Base-by-base conservation (phyloP, 192 early-diverging fungal genomes). In the Umbelopsis vinacea region DNA sequence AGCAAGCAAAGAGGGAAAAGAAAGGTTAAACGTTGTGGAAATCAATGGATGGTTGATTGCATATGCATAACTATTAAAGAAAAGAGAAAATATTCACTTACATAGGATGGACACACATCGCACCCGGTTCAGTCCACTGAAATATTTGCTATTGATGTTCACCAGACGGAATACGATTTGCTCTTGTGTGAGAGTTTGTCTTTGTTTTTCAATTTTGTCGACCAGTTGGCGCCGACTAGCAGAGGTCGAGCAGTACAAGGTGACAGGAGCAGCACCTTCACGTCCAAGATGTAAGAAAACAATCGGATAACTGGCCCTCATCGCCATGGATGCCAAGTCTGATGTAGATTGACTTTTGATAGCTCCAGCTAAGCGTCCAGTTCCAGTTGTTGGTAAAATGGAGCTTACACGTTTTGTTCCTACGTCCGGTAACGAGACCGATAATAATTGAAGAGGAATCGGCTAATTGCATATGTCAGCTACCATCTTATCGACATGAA, bases 171-270 rank as follows among this genome's bases (percentile, higher is more conserved):
- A 82, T 40, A 82, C 71, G 54, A 75, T 67, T 55, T 81, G 68
- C 66, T 76, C 67, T 0, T 78, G 78, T n/a, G 72, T 76, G 17
- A 85, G 69, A n/a, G 79, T 68, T 24, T 75, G 53, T 67, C 87
- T 89, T 70, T 91, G 89, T 40, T 85, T 83, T 45, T 86, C 80
- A 50, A 98, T 94, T 63, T 89, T 87, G 57, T 95, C 91, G 50
- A 92, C 80, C 97, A 96, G 97, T 43, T 93, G 86, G 68, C 87
- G 86, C 29, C 92, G 85, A 46, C 90, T 92, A 0, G 93, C 90
- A 37, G 86, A 76, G 57, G 90, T 91, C 15, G 87, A 81, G 6
- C 93, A 92, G 68, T 92, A 91, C 47, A 98, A 76, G 0, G 91
- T 92, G 63, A 91, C 89, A 7, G 69, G 48, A 23, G 46, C 50